Base-by-base conservation (phyloP, 2,329 filamentous ascomycete species). In the Fusarium falciforme region DNA sequence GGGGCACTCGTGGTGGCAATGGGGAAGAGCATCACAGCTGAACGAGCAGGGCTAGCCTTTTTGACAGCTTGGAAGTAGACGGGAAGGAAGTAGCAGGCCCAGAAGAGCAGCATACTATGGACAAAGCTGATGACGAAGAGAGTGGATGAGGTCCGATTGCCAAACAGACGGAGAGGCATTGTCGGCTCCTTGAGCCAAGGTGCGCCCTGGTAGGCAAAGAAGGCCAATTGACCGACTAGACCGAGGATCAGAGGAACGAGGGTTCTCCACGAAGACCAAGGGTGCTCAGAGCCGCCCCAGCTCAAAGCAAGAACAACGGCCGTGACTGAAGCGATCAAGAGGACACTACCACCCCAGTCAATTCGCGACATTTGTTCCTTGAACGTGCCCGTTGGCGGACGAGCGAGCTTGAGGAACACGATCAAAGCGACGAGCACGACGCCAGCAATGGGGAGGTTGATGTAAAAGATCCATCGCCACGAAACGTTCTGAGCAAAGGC, bases 211-310 rank as follows among this genome's bases (percentile, higher is more conserved):
- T 80, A 84, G 9, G 79, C 68, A 31, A 76, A 67, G 64, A 87
- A 87, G 1, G 72, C 67, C n/a, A 79, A 60, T 3, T 85, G 71
- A 4, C 82, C 82, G 17, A 81, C 66, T 0, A 78, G 74, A 2
- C 88, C 88, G 0, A 87, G 64, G 25, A 87, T 75, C 3, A 90
- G 76, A 2, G 88, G 85, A 3, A 82, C 84, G 1, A 90, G 72
- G 2, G 89, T 87, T 4, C 84, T 80, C 0, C 83, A 81, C 16
- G 84, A 83, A 17, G 77, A 77, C 88, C 88, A 90, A 0, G 82
- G 72, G 74, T 89, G 87, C 1, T 82, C 82, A 9, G 83, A 83
- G 4, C 88, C 87, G 4, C 84, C 88, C 88, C 88, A 90, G 0
- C 86, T 85, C 11, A 89, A 82, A 5, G 83, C 87, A 4, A 90